A percentile compares a stretch with the other conserved stretches of the same genome.
These are phyloP conservation scores for Kwoniella shandongensis DNA, from an alignment of 768 basidiomycete species.

Conservation along the genomic window DNA sequence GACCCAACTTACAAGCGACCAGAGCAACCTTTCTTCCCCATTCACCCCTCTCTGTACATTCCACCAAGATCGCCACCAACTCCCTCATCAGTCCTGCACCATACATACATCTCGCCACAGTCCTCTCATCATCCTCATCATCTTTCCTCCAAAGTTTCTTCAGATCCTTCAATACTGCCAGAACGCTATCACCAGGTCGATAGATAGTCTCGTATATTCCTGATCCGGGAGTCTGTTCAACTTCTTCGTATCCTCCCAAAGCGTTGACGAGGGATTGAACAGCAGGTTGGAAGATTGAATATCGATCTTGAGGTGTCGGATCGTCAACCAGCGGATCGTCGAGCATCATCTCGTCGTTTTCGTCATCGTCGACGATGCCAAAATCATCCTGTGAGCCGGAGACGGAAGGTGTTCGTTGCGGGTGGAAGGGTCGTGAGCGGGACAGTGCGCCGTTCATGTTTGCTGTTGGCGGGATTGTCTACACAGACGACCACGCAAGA, in stretches of 20 bases:
- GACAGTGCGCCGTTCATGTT: too few species aligned
- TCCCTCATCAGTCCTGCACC: constrained; percentile 84
- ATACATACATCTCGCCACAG: constrained; percentile 89
- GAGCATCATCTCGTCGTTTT: neutral
- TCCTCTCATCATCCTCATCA: constrained; percentile 94
- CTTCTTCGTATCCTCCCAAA: constrained; percentile 53
- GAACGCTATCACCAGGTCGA: constrained; percentile 53
- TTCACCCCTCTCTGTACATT: constrained; percentile 52
- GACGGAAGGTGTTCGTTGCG: too few species aligned
- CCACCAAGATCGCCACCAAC: constrained; percentile 72
- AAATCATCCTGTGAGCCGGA: too few species aligned
- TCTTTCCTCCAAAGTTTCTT: constrained; percentile 96
- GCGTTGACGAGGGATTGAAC: constrained; percentile 52
- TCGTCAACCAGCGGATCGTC: constrained; percentile 7
- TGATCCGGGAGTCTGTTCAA: constrained; percentile 18
- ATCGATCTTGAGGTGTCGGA: constrained; percentile 24
- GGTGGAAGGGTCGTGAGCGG: too few species aligned
- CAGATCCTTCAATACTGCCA: constrained; percentile 70
- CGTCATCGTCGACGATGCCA: neutral
- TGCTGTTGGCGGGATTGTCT: too few species aligned
- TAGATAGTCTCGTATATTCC: constrained; percentile 45
- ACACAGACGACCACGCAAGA: too few species aligned
- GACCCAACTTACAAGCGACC: constrained; percentile 46
- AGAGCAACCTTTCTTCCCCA: constrained; percentile 53
- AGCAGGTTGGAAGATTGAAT: constrained; percentile 50